A percentile compares a stretch with the other conserved stretches of the same genome.
phyloP scores from a whole-genome alignment of 2,329 filamentous ascomycete genomes.

The Emergomyces orientalis region DNA sequence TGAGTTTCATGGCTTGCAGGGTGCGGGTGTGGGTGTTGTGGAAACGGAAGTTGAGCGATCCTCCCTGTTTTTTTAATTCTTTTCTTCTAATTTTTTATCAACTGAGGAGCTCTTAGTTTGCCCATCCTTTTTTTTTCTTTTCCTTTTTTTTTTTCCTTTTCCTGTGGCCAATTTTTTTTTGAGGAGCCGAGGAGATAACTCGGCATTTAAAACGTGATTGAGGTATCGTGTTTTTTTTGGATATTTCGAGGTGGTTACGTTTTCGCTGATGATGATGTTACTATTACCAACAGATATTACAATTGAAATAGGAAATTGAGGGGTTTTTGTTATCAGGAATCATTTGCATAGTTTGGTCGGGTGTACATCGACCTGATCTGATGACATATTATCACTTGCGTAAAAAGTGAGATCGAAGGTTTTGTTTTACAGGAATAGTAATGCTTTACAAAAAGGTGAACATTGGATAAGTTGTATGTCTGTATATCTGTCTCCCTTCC shows the following conservation, averaged over 20 bases:
- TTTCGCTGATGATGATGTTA: background rate
- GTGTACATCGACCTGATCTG: too few relatives aligned
- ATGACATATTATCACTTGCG: too few relatives aligned
- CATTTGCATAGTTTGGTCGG: too few relatives aligned
- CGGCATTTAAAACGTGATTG: background rate
- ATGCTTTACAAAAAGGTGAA: too few relatives aligned
- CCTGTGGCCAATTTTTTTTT: background rate
- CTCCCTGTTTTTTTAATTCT: conserved; percentile 7
- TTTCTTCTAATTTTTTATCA: background rate
- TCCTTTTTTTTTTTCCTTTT: background rate
- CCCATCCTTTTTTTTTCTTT: background rate
- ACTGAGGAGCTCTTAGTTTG: too few relatives aligned
- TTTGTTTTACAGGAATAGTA: too few relatives aligned
- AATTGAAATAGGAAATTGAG: too few relatives aligned
- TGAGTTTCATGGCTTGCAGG: conserved; percentile 22
- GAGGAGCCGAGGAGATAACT: background rate
- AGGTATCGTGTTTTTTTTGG: background rate
- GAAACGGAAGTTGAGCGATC: conserved; percentile 24
- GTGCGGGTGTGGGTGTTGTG: conserved; percentile 15
- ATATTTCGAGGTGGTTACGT: too few relatives aligned
- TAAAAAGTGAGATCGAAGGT: too few relatives aligned
- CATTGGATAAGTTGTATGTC: too few relatives aligned
- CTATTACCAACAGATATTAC: background rate
- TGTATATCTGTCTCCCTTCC: too few relatives aligned
- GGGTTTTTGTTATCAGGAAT: too few relatives aligned